Percentiles rank a stretch among this genome's conserved stretches.
These are phyloP conservation scores for Ophiocordyceps camponoti-rufipedis DNA, from an alignment of 2,329 filamentous ascomycete genomes.

Conservation along the genomic window DNA sequence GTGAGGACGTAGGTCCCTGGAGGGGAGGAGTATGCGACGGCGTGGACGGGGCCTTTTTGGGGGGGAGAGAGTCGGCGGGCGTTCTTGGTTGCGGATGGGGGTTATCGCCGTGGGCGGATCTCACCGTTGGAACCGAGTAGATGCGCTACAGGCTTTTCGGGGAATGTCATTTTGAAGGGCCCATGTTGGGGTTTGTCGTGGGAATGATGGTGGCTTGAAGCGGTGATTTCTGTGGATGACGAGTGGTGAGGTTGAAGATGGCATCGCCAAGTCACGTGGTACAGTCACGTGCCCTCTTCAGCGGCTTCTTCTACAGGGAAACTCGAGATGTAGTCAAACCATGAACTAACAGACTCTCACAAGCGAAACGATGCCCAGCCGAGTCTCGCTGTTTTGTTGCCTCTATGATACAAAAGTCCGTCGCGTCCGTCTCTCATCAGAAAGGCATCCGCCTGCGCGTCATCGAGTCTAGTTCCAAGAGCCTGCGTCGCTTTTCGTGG, in stretches of 20 bases:
- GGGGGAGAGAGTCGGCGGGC: no score
- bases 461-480: background rate
- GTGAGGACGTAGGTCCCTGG: slow-evolving; percentile 67
- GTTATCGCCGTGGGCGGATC: background rate
- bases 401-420: no score
- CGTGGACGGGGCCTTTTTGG: slow-evolving; percentile 46
- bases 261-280: no score
- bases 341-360: no score
- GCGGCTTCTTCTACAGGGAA: no score
- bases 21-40: slow-evolving; percentile 53
- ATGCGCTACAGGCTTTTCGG: slow-evolving; percentile 31
- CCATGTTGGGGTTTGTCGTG: background rate
- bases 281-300: no score
- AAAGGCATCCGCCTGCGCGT: background rate
- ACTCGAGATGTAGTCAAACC: no score
- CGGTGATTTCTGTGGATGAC: background rate
- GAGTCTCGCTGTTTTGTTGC: no score
- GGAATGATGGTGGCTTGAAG: background rate
- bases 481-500: slow-evolving; percentile 1
- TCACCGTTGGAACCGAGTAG: slow-evolving; percentile 40
- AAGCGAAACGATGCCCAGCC: no score
- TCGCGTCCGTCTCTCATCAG: no score
- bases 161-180: slow-evolving; percentile 22
- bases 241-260: no score
- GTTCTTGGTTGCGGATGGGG: background rate